phyloP scores from a whole-genome alignment of 164 flowering plant genomes.

The Tetracentron sinense region DNA sequence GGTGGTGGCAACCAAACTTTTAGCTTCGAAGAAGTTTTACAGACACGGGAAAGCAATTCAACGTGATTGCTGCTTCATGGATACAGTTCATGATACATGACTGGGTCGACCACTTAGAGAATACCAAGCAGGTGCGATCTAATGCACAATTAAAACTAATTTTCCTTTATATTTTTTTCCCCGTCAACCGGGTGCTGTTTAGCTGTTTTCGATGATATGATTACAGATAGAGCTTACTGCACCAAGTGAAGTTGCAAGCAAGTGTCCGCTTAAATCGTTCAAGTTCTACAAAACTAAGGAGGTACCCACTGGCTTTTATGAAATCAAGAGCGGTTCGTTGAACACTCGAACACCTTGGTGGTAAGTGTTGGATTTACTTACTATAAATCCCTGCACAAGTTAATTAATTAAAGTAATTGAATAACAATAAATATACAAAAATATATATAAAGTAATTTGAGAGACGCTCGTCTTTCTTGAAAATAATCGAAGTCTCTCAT shows the following conservation, averaged over 20 bases:
- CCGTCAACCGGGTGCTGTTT: too few species aligned
- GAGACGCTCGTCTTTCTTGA: too few species aligned
- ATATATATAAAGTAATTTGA: too few species aligned
- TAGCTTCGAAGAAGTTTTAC: conserved; percentile 28
- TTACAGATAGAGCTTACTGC: conserved; percentile 35
- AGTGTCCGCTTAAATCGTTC: conserved; percentile 42
- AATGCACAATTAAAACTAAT: too few species aligned
- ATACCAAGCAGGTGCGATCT: conserved; percentile 29
- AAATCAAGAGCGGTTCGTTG: conserved; percentile 3
- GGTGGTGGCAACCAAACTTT: conserved; percentile 37
- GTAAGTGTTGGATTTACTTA: conserved; percentile 1
- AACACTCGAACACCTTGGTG: conserved; percentile 13
- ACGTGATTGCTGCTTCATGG: conserved; percentile 47
- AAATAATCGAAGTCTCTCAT: too few species aligned
- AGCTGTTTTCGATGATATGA: background rate
- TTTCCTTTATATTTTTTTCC: too few species aligned
- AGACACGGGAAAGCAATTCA: conserved; percentile 43
- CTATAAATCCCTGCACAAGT: too few species aligned
- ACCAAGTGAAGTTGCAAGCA: conserved; percentile 30
- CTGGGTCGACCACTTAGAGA: conserved; percentile 48
- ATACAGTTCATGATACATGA: conserved; percentile 53
- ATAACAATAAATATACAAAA: too few species aligned
- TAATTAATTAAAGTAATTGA: too few species aligned
- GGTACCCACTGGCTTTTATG: conserved; percentile 8
- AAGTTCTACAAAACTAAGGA: conserved; percentile 27